Evolutionary conservation across 208 protist species (phyloP).

Genomic region (Trypanosoma theileri): DNA sequence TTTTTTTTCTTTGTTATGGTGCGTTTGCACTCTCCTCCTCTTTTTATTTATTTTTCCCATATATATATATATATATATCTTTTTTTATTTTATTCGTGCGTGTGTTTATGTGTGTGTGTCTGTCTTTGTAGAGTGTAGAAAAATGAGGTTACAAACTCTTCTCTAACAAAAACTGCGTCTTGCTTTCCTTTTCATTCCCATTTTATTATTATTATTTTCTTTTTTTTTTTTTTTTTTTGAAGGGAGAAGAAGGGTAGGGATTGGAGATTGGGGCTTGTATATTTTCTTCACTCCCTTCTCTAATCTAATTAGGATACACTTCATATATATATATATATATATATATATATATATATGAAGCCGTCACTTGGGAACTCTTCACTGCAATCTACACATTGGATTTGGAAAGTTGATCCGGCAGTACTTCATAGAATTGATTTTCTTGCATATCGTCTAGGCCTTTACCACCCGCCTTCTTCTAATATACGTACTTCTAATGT

Average conservation of each 20-base stretch:
- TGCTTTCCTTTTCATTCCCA: background rate
- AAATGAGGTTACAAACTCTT: no score
- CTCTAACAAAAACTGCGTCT: background rate
- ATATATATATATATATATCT: background rate
- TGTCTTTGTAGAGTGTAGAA: no score
- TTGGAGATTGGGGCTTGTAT: no score
- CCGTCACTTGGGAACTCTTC: background rate
- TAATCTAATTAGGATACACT: no score
- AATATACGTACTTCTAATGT: background rate
- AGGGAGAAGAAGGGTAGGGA: background rate
- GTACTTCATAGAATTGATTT: slow-evolving; percentile 32
- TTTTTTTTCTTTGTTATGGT: background rate
- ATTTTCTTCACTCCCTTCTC: no score
- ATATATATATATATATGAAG: slow-evolving; percentile 4
- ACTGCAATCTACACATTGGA: slow-evolving; percentile 7
- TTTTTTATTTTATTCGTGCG: no score
- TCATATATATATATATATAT: background rate
- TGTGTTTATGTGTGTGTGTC: background rate
- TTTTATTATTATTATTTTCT: slow-evolving; percentile 5
- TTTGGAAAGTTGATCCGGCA: slow-evolving; percentile 23
- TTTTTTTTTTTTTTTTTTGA: background rate
- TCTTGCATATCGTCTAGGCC: slow-evolving; percentile 29
- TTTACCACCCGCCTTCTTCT: slow-evolving; percentile 13
- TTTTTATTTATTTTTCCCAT: background rate
- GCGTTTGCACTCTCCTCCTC: background rate